phyloP scores from a whole-genome alignment of 805 yeast genomes.

The Candida wancherniae region DNA sequence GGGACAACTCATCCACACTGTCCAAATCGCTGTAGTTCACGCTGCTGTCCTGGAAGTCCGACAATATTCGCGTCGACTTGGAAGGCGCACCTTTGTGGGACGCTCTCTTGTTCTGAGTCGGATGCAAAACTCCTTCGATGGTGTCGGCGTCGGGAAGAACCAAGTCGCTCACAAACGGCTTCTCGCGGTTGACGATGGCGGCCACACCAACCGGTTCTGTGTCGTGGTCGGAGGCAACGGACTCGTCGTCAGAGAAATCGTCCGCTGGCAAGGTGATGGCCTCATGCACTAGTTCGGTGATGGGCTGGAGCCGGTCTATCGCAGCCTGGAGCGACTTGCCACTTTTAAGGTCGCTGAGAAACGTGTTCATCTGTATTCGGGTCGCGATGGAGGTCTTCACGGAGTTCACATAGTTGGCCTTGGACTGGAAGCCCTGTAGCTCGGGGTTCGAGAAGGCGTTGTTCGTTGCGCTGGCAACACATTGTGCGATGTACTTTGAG shows the following conservation, averaged over 20 bases:
- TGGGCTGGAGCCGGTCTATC: slow-evolving; percentile 46
- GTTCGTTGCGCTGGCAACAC: slow-evolving; percentile 14
- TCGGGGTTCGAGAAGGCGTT: slow-evolving; percentile 7
- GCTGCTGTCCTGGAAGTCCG: slow-evolving; percentile 14
- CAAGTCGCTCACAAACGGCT: slow-evolving; percentile 49
- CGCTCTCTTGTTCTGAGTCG: slow-evolving; percentile 9
- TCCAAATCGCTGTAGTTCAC: slow-evolving; percentile 15
- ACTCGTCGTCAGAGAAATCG: slow-evolving; percentile 35
- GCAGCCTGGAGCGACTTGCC: slow-evolving; percentile 51
- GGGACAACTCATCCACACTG: slow-evolving; percentile 32
- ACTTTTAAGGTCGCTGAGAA: slow-evolving; percentile 35
- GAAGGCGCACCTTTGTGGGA: neutral
- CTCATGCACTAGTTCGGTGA: slow-evolving; percentile 41
- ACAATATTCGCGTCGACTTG: slow-evolving; percentile 8
- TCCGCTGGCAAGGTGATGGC: slow-evolving; percentile 49
- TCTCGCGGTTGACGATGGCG: slow-evolving; percentile 41
- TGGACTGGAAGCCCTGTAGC: slow-evolving; percentile 15
- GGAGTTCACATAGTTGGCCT: slow-evolving; percentile 23
- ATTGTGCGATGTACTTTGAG: slow-evolving; percentile 25
- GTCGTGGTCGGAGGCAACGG: slow-evolving; percentile 16
- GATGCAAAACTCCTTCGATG: slow-evolving; percentile 4
- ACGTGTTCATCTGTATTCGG: slow-evolving; percentile 38
- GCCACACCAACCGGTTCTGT: slow-evolving; percentile 55
- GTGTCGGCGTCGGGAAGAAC: slow-evolving; percentile 43
- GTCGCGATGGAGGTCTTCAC: slow-evolving; percentile 37